Evolutionary conservation across 345 rosid genomes (phyloP).

Genomic region (Lepidium sativum): DNA sequence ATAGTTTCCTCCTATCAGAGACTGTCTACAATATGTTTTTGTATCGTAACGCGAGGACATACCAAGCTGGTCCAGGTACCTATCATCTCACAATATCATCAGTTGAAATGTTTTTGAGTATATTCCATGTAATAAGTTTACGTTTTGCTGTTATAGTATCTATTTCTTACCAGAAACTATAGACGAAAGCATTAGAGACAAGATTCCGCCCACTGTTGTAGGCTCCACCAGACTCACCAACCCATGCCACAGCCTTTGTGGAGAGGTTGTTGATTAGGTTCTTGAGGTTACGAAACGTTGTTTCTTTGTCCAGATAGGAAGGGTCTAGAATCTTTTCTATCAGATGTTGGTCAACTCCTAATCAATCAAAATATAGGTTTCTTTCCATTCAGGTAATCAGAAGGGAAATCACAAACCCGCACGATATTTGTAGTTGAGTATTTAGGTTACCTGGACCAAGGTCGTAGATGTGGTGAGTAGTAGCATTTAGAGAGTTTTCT

Average conservation of each 20-base stretch:
- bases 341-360: slow-evolving; percentile 62
- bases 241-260: slow-evolving; percentile 68
- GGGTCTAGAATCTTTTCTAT: slow-evolving; percentile 75
- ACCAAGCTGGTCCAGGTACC: slow-evolving; percentile 95
- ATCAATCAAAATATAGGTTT: slow-evolving; percentile 5
- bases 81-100: slow-evolving; percentile 15
- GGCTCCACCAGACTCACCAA: slow-evolving; percentile 96
- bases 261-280: slow-evolving; percentile 41
- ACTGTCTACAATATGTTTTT: slow-evolving; percentile 87
- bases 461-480: slow-evolving; percentile 85
- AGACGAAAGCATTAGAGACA: slow-evolving; percentile 79
- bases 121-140: background rate
- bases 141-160: background rate
- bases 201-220: slow-evolving; percentile 80
- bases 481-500: slow-evolving; percentile 38
- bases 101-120: background rate
- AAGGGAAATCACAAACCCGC: background rate
- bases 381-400: background rate
- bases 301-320: slow-evolving; percentile 46
- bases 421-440: background rate
- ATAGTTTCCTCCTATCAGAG: slow-evolving; percentile 83
- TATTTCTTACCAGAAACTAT: slow-evolving; percentile 73
- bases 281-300: slow-evolving; percentile 45
- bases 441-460: slow-evolving; percentile 75
- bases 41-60: slow-evolving; percentile 63